A percentile compares a stretch with the other conserved stretches of the same genome.
These are phyloP conservation scores for Pyrenophora seminiperda DNA, from an alignment of 2,329 filamentous ascomycete genomes.

Conservation along the genomic window DNA sequence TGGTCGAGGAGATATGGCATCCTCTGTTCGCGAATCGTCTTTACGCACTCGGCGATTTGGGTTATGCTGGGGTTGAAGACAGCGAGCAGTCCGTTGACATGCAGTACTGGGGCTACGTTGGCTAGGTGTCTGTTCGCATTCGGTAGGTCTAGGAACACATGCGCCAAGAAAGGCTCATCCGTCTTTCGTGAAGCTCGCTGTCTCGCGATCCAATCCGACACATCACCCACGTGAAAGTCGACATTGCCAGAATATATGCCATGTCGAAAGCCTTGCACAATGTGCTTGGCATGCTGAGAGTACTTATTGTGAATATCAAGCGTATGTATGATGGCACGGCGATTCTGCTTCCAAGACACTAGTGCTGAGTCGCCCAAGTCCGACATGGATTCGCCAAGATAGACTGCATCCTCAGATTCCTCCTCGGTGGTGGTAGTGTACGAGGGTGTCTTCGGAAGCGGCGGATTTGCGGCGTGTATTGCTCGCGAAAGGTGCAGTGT, in stretches of 20 bases:
- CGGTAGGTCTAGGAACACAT: conserved; percentile 76
- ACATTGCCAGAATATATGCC: conserved; percentile 73
- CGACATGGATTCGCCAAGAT: conserved; percentile 40
- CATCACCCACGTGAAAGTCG: conserved; percentile 73
- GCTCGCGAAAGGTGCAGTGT: conserved; percentile 77
- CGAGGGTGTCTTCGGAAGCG: conserved; percentile 47
- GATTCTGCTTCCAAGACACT: conserved; percentile 50
- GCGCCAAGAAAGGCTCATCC: conserved; percentile 67
- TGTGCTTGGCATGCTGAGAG: conserved; percentile 66
- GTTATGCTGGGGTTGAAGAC: conserved; percentile 80
- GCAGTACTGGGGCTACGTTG: conserved; percentile 62
- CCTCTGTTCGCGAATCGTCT: conserved; percentile 57
- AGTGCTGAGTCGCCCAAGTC: conserved; percentile 37
- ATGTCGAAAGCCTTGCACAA: conserved; percentile 69
- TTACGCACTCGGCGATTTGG: conserved; percentile 71
- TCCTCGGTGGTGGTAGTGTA: conserved; percentile 18
- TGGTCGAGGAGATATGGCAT: conserved; percentile 64
- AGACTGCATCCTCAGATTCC: conserved; percentile 37
- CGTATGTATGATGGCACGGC: conserved; percentile 75
- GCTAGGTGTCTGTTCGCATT: conserved; percentile 60
- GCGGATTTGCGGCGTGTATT: conserved; percentile 73
- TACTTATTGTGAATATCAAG: conserved; percentile 69
- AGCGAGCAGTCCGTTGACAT: conserved; percentile 67
- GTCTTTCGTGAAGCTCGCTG: conserved; percentile 47
- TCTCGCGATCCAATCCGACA: conserved; percentile 65